These are phyloP conservation scores for Elaeis guineensis DNA, from an alignment of 176 grass and related monocot genomes.

Conservation along the genomic window DNA sequence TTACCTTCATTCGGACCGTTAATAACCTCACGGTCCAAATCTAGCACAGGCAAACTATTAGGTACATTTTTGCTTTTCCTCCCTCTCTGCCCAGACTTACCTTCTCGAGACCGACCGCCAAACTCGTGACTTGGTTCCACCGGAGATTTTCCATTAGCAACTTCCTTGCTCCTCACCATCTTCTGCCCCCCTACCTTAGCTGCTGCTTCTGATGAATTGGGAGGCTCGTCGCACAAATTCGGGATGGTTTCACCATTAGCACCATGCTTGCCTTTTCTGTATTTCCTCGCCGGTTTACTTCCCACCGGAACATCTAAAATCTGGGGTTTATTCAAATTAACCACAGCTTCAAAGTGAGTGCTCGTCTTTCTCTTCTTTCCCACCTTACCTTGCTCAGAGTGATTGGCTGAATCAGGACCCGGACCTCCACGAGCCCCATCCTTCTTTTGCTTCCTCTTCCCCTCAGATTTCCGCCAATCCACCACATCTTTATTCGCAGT, in stretches of 20 bases:
- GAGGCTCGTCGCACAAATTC: background rate
- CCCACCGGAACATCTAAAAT: constrained; percentile 5
- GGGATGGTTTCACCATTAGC: constrained; percentile 1
- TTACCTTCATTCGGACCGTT: constrained; percentile 7
- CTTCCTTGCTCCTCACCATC: background rate
- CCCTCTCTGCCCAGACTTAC: background rate
- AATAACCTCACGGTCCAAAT: background rate
- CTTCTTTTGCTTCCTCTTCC: background rate
- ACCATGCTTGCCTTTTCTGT: background rate
- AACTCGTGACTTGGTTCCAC: background rate
- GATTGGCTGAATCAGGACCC: background rate
- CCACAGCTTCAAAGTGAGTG: background rate
- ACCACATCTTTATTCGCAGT: background rate
- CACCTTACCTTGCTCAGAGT: background rate
- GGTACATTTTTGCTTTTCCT: background rate
- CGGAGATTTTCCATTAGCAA: background rate
- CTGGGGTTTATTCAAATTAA: background rate
- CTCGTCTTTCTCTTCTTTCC: background rate
- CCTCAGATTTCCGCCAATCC: background rate
- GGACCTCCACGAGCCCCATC: background rate
- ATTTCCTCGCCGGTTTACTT: background rate
- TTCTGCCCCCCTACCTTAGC: background rate
- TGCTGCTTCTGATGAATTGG: background rate
- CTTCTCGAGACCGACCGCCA: background rate
- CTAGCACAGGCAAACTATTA: background rate